Evolutionary conservation across 31 red algal species (phyloP).

Genomic region (Asparagopsis taxiformis): DNA sequence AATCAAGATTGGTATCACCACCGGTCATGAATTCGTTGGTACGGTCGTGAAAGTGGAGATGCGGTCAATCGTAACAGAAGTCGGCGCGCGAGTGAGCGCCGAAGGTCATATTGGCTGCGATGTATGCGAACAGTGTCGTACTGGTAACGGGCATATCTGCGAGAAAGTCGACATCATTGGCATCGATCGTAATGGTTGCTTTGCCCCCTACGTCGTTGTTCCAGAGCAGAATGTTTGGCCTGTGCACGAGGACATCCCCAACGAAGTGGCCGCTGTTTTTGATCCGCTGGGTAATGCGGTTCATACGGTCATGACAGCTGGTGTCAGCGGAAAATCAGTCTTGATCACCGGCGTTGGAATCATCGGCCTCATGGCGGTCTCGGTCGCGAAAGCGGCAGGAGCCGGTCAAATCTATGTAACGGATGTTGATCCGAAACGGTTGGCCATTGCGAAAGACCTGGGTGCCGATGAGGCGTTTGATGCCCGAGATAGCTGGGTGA

Average conservation of each 20-base stretch:
- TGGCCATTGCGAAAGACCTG: neutral
- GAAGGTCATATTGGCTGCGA: slow-evolving; percentile 58
- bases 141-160: slow-evolving; percentile 46
- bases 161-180: slow-evolving; percentile 40
- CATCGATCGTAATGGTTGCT: slow-evolving; percentile 44
- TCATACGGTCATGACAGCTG: slow-evolving; percentile 43
- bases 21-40: slow-evolving; percentile 58
- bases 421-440: neutral
- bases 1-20: slow-evolving; percentile 22
- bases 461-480: neutral
- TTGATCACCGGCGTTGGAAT: slow-evolving; percentile 64
- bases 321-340: slow-evolving; percentile 56
- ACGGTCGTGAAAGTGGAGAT: neutral
- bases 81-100: slow-evolving; percentile 51
- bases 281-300: slow-evolving; percentile 64
- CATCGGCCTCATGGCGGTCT: slow-evolving; percentile 46
- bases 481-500: neutral
- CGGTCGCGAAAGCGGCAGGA: neutral
- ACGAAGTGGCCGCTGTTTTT: slow-evolving; percentile 36
- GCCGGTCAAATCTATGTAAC: neutral
- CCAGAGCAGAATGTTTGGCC: neutral
- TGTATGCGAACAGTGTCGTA: slow-evolving; percentile 48
- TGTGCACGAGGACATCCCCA: neutral
- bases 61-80: neutral
- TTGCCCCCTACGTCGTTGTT: slow-evolving; percentile 61